Conservation (phyloP, 2,329 filamentous ascomycete genomes). For the Sporothrix globosa region DNA sequence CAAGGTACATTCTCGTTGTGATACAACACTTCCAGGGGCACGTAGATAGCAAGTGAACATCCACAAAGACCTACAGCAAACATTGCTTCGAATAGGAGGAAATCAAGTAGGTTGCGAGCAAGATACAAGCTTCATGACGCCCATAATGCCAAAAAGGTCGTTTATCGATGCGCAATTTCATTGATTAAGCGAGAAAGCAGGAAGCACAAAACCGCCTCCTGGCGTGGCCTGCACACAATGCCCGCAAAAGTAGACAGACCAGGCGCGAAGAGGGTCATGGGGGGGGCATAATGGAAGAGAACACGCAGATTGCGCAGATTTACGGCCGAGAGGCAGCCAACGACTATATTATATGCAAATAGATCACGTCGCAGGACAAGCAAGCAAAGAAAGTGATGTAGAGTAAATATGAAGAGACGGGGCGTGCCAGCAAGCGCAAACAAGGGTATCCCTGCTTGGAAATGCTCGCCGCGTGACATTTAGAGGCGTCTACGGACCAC, state of each 20-base stretch:
- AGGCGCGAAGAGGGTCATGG: neutral
- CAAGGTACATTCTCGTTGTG: neutral
- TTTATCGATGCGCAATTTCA: constrained; percentile 14
- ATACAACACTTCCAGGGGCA: neutral
- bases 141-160: neutral
- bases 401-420: neutral
- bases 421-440: neutral
- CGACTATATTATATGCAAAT: constrained; percentile 1
- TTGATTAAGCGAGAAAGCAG: constrained; percentile 28
- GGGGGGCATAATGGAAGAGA: neutral
- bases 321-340: constrained; percentile 31
- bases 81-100: neutral
- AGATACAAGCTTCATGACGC: neutral
- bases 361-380: neutral
- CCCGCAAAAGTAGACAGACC: neutral
- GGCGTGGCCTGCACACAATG: neutral
- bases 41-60: neutral
- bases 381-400: neutral
- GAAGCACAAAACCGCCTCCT: constrained; percentile 24
- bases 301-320: constrained; percentile 21
- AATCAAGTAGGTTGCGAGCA: neutral
- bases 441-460: constrained; percentile 25
- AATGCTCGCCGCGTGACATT: constrained; percentile 2
- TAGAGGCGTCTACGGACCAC: constrained; percentile 2
- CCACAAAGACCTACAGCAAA: neutral